A percentile compares a stretch with the other conserved stretches of the same genome.
Conservation (phyloP, 208 protist genomes). For the Strigomonas culicis region DNA sequence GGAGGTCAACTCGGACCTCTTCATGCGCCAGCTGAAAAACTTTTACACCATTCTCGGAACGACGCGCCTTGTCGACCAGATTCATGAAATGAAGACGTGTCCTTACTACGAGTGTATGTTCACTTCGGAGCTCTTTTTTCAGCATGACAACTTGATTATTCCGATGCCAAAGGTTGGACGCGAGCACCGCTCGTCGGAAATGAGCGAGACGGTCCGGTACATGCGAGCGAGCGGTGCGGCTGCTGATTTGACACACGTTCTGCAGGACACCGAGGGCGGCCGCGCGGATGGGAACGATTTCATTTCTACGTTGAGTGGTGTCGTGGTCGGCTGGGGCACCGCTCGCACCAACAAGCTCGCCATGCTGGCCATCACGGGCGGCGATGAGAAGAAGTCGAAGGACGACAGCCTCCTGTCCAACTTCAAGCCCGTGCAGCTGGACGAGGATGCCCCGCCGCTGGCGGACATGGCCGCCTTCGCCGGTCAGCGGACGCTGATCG, state of each 20-base stretch:
- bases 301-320: constrained; percentile 66
- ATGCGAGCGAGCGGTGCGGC: constrained; percentile 73
- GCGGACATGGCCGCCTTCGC: constrained; percentile 70
- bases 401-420: constrained; percentile 37
- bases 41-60: constrained; percentile 60
- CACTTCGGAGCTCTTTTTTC: constrained; percentile 70
- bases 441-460: constrained; percentile 71
- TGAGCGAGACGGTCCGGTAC: constrained; percentile 87
- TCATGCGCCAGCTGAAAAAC: constrained; percentile 59
- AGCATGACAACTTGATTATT: constrained; percentile 76
- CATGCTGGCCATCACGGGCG: constrained; percentile 44
- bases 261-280: constrained; percentile 72
- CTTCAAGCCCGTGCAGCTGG: constrained; percentile 68
- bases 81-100: constrained; percentile 79
- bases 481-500: constrained; percentile 64
- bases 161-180: constrained; percentile 84
- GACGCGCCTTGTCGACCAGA: constrained; percentile 65
- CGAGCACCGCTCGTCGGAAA: constrained; percentile 71
- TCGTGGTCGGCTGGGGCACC: constrained; percentile 76
- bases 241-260: constrained; percentile 65
- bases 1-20: constrained; percentile 65
- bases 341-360: constrained; percentile 65
- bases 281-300: constrained; percentile 69
- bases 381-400: background rate
- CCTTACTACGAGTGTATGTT: constrained; percentile 86